phyloP scores from a whole-genome alignment of 805 yeast genomes.

The Ogataea saltuana region DNA sequence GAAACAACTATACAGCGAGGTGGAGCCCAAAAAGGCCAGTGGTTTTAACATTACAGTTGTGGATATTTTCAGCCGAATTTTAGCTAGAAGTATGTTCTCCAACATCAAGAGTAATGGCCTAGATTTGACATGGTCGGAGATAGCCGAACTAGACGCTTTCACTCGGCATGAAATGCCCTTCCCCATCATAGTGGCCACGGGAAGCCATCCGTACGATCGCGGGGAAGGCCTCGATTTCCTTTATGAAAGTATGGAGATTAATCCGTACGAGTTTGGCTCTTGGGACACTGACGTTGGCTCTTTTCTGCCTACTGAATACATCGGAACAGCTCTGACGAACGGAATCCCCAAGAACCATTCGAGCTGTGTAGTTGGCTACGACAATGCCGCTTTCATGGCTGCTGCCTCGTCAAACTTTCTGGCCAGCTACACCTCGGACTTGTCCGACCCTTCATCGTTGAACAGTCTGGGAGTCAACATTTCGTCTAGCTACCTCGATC shows the following conservation, averaged over 20 bases:
- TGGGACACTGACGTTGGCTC: constrained; percentile 73
- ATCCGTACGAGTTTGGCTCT: constrained; percentile 77
- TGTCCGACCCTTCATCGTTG: constrained; percentile 15
- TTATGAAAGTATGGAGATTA: constrained; percentile 59
- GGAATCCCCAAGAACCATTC: constrained; percentile 50
- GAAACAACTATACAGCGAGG: constrained; percentile 48
- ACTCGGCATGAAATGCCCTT: constrained; percentile 63
- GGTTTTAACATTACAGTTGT: constrained; percentile 65
- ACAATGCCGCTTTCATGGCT: constrained; percentile 73
- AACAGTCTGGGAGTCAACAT: constrained; percentile 22
- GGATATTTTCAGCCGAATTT: constrained; percentile 71
- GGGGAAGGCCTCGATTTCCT: constrained; percentile 51
- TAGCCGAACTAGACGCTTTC: constrained; percentile 58
- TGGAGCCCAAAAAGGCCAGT: constrained; percentile 49
- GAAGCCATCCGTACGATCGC: constrained; percentile 54
- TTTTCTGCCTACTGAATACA: constrained; percentile 61
- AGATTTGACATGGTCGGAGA: constrained; percentile 54
- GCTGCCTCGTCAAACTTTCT: constrained; percentile 79
- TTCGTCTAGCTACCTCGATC: constrained; percentile 14
- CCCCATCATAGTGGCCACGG: constrained; percentile 63
- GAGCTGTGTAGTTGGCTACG: constrained; percentile 65
- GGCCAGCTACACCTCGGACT: constrained; percentile 21
- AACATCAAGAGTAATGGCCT: constrained; percentile 59
- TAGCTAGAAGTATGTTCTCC: constrained; percentile 66
- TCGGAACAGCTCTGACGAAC: constrained; percentile 61